Percentiles rank a stretch among this genome's conserved stretches.
Evolutionary conservation across 1,284 basidiomycete genomes (phyloP).

Genomic region (Trametes polyzona): DNA sequence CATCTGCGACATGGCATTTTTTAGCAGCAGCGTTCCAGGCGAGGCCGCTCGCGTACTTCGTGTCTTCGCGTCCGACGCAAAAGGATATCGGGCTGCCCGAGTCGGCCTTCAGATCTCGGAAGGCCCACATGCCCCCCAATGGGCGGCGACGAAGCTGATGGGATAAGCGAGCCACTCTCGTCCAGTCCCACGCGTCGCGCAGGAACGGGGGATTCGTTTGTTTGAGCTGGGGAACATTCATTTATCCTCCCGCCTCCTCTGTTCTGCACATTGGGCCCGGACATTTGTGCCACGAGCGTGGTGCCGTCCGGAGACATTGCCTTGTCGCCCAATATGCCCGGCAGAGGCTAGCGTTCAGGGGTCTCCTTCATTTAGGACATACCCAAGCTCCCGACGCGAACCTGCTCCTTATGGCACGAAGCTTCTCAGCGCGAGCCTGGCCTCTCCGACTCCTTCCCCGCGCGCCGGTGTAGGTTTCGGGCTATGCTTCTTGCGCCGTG

Average conservation of each 20-base stretch:
- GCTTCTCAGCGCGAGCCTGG: background rate
- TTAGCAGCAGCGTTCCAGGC: background rate
- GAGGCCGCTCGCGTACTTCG: background rate
- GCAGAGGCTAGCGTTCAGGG: background rate
- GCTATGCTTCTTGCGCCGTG: conserved; percentile 4
- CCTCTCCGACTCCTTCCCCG: background rate
- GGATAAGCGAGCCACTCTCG: background rate
- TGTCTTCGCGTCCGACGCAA: background rate
- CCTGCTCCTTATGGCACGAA: conserved; percentile 3
- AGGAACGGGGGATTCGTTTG: background rate
- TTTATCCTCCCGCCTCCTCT: background rate
- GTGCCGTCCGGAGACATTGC: background rate
- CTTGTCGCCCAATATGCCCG: background rate
- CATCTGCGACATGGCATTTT: background rate
- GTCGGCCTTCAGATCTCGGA: background rate
- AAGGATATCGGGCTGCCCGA: background rate
- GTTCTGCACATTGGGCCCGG: too few relatives aligned
- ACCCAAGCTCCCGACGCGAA: background rate
- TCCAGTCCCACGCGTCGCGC: background rate
- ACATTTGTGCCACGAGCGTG: background rate
- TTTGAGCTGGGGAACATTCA: background rate
- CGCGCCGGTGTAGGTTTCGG: background rate
- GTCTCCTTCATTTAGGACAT: background rate
- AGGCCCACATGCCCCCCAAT: background rate
- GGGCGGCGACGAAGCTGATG: conserved; percentile 6